Evolutionary conservation across 768 basidiomycete genomes (phyloP).

Genomic region (Podaxis pistillaris): DNA sequence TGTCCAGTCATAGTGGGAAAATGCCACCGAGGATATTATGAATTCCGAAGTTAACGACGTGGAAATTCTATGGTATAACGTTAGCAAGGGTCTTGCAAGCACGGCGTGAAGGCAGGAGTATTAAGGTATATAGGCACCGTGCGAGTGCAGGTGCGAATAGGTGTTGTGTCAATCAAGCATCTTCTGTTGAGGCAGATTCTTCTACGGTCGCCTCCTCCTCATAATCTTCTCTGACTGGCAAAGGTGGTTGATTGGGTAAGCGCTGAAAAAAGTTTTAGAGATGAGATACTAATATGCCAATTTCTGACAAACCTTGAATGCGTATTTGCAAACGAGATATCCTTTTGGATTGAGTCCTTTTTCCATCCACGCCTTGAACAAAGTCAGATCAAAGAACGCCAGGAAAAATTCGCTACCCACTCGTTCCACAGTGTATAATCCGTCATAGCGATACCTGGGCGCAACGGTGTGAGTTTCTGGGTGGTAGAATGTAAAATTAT

Average conservation of each 20-base stretch:
- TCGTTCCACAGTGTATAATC: slow-evolving; percentile 78
- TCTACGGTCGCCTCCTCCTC: slow-evolving; percentile 9
- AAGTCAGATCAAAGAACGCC: background rate
- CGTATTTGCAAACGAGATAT: slow-evolving; percentile 81
- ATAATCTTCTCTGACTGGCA: slow-evolving; percentile 34
- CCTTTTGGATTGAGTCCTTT: slow-evolving; percentile 67
- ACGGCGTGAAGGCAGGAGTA: background rate
- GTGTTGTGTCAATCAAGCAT: background rate
- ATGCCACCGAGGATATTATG: background rate
- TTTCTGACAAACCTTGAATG: slow-evolving; percentile 61
- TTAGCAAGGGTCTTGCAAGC: background rate
- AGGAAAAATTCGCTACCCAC: slow-evolving; percentile 29
- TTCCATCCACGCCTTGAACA: slow-evolving; percentile 67
- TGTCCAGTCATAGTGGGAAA: background rate
- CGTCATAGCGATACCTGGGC: slow-evolving; percentile 84
- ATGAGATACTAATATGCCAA: background rate
- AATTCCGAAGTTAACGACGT: background rate
- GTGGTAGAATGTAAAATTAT: background rate
- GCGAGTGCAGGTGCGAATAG: background rate
- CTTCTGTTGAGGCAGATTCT: background rate
- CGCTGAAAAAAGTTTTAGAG: slow-evolving; percentile 35
- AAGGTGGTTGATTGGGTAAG: slow-evolving; percentile 51
- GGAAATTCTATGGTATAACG: background rate
- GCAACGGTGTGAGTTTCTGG: background rate
- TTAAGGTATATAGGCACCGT: background rate